phyloP scores from a whole-genome alignment of 2,329 filamentous ascomycete species.

The Helicocarpus griseus region DNA sequence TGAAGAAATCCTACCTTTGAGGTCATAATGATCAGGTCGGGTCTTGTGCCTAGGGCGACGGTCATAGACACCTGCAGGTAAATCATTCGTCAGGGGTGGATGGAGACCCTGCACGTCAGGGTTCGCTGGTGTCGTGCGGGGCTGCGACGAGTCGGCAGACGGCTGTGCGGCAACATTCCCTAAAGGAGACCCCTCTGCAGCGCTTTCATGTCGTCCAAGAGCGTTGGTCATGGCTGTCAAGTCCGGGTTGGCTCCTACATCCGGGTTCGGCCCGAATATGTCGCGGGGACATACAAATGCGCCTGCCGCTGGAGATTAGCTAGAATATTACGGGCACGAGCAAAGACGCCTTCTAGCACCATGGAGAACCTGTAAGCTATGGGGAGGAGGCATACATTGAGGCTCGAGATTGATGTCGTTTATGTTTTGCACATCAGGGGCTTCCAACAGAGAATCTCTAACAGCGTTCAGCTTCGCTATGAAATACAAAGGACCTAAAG shows the following conservation, averaged over 20 bases:
- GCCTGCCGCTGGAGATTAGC: neutral
- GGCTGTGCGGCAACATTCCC: neutral
- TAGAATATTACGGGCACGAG: neutral
- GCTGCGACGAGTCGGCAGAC: neutral
- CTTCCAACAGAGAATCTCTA: neutral
- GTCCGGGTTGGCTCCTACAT: neutral
- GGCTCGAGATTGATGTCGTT: neutral
- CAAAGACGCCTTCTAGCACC: neutral
- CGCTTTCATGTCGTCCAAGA: neutral
- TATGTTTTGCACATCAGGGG: neutral
- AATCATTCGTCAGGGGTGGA: neutral
- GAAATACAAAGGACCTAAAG: neutral
- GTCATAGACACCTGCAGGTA: constrained; percentile 18
- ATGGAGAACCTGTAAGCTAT: neutral
- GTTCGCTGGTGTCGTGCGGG: neutral
- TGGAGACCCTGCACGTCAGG: neutral
- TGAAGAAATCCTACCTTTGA: constrained; percentile 17
- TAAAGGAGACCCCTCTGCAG: neutral
- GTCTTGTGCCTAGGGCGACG: constrained; percentile 48
- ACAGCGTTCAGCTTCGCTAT: neutral
- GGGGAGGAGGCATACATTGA: neutral
- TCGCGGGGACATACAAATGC: neutral
- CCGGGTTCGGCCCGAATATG: neutral
- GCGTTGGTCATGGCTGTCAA: neutral
- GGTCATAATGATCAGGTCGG: constrained; percentile 47